Base-by-base conservation (phyloP, 2,329 filamentous ascomycete genomes). In the Fusarium falciforme region DNA sequence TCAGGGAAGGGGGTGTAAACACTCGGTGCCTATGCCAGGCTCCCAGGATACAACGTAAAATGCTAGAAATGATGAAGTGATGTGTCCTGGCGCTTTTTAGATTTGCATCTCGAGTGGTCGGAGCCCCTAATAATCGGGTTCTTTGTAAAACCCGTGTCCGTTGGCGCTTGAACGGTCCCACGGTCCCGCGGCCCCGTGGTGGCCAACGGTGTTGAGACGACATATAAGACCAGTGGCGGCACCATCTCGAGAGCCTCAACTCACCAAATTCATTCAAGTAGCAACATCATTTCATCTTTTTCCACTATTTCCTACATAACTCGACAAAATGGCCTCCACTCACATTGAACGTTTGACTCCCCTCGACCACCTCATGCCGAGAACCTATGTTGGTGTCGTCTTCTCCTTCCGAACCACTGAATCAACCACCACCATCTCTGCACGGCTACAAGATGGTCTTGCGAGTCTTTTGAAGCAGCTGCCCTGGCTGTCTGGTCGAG, bases 321-420 rank as follows among this genome's bases (percentile, higher is more conserved):
- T 31, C 47, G 47, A 31, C 47, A 52, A 14, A 31, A 52, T 52
- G 47, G 27, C 27, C 27, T 20, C 27, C 6, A 52, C 27, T 20
- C 17, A 52, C 2, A 6, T 8, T 47, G 55, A 71, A 22, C 36
- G 11, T 14, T 35, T 70, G 38, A 70, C 68, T 10, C 54, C 64
- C 4, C 38, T 70, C 2, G 68, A 65, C 36, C 27, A 60, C 20
- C 33, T 70, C 11, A 70, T 70, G 67, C 67, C 67, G 12, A 68
- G 58, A 35, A 65, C 65, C 5, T 71, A 68, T n/a, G 38, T 71
- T 8, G 25, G 22, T 10, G 61, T 52, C 4, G 14, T 65, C 20
- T 35, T 71, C 5, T 40, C 65, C 5, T 71, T 68, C 25, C 61
- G 33, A 12, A 70, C 64, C 8, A 64, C 38, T 4, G 59, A 63